Evolutionary conservation across 2,329 filamentous ascomycete species (phyloP).

Genomic region (Coleophoma crateriformis): DNA sequence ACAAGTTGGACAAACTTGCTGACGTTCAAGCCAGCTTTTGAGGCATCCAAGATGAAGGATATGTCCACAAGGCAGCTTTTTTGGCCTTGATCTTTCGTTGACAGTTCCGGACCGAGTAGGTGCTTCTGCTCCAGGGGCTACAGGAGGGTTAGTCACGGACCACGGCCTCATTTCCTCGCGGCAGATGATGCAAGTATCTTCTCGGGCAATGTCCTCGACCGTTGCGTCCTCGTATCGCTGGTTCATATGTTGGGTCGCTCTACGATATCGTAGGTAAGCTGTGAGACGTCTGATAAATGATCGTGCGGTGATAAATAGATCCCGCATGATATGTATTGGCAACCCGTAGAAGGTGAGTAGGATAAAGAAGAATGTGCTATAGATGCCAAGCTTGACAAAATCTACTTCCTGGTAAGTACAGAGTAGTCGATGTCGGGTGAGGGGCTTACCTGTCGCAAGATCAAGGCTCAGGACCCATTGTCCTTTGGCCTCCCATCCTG

Average conservation of each 20-base stretch:
- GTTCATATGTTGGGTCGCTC: slow-evolving; percentile 92
- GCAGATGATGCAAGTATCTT: slow-evolving; percentile 97
- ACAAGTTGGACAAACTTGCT: slow-evolving; percentile 96
- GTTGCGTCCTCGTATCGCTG: slow-evolving; percentile 85
- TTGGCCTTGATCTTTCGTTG: slow-evolving; percentile 80
- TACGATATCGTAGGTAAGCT: slow-evolving; percentile 84
- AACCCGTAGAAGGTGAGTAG: slow-evolving; percentile 91
- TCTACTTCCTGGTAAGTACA: slow-evolving; percentile 42
- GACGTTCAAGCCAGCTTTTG: slow-evolving; percentile 93
- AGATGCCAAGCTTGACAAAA: slow-evolving; percentile 85
- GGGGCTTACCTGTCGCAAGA: slow-evolving; percentile 63
- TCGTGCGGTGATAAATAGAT: slow-evolving; percentile 88
- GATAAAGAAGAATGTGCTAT: slow-evolving; percentile 87
- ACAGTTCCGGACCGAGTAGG: slow-evolving; percentile 36
- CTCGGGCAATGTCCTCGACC: slow-evolving; percentile 73
- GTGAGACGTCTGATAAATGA: slow-evolving; percentile 88
- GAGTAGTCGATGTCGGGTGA: no score
- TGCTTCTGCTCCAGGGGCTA: slow-evolving; percentile 22
- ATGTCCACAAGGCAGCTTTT: slow-evolving; percentile 94
- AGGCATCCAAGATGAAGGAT: slow-evolving; percentile 92
- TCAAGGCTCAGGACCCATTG: slow-evolving; percentile 89
- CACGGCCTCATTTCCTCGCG: slow-evolving; percentile 91
- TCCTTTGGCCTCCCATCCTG: slow-evolving; percentile 94
- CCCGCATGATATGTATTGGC: slow-evolving; percentile 93
- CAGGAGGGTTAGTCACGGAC: slow-evolving; percentile 42